Evolutionary conservation across 2,329 filamentous ascomycete genomes (phyloP).

Genomic region (Aureobasidium sp.): DNA sequence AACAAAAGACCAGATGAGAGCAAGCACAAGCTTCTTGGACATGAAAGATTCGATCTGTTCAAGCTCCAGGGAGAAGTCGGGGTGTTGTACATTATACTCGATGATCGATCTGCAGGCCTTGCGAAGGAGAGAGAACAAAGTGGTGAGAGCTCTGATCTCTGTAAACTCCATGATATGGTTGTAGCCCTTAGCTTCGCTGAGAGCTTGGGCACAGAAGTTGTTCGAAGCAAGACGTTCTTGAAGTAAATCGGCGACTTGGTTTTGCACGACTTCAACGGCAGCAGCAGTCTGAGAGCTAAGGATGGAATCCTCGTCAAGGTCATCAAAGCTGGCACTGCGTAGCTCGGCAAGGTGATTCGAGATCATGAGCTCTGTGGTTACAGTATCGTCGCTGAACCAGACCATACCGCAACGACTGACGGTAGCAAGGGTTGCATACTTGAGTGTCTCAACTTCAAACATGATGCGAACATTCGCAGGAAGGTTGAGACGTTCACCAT

Average conservation of each 20-base stretch:
- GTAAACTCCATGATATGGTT: constrained; percentile 99
- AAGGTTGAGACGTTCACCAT: constrained; percentile 93
- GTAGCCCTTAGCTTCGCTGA: constrained; percentile 68
- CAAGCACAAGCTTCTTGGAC: constrained; percentile 88
- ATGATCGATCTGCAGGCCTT: constrained; percentile 87
- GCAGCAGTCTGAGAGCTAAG: constrained; percentile 57
- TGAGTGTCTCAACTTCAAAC: constrained; percentile 98
- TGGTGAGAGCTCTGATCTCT: constrained; percentile 79
- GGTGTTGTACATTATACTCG: constrained; percentile 91
- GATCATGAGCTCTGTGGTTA: constrained; percentile 88
- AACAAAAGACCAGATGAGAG: constrained; percentile 89
- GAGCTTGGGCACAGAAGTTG: constrained; percentile 69
- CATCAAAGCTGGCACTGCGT: constrained; percentile 78
- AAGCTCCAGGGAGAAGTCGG: constrained; percentile 85
- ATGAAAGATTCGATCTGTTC: constrained; percentile 86
- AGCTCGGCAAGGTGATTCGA: constrained; percentile 82
- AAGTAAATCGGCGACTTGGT: constrained; percentile 71
- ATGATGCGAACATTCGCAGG: constrained; percentile 96
- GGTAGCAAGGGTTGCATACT: constrained; percentile 96
- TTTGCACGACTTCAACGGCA: constrained; percentile 69
- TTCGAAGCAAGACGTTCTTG: constrained; percentile 69
- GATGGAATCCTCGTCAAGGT: constrained; percentile 86
- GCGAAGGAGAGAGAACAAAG: constrained; percentile 90
- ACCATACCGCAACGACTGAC: constrained; percentile 99
- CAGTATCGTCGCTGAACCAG: constrained; percentile 98